A percentile compares a stretch with the other conserved stretches of the same genome.
These are phyloP conservation scores for Cryptomeria japonica DNA, from an alignment of 75 land plant genomes.

Conservation along the genomic window DNA sequence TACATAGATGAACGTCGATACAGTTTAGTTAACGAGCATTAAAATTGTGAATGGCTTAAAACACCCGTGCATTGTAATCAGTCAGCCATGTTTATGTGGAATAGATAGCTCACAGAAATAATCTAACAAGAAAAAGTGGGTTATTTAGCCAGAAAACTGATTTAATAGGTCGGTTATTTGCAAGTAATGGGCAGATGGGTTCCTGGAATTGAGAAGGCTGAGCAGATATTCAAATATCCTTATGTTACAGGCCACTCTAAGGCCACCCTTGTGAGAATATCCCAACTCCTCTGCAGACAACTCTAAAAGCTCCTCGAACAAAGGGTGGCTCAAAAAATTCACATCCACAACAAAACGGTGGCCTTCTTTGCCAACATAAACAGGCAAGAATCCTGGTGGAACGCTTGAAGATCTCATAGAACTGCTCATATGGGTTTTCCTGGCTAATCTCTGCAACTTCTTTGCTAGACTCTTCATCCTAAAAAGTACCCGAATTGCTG, in stretches of 20 bases:
- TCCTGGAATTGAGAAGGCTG: constrained; percentile 10
- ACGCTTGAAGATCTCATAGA: background rate
- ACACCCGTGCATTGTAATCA: too few relatives aligned
- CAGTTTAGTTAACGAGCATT: too few relatives aligned
- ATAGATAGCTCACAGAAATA: too few relatives aligned
- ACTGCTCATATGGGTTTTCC: too few relatives aligned
- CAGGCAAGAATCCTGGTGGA: constrained; percentile 23
- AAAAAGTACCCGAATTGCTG: too few relatives aligned
- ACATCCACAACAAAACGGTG: constrained; percentile 30
- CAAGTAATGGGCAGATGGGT: constrained; percentile 10
- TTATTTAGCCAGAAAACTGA: background rate
- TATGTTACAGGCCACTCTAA: constrained; percentile 32
- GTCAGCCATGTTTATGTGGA: too few relatives aligned
- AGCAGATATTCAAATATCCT: constrained; percentile 25
- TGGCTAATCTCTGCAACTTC: too few relatives aligned
- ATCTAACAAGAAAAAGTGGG: too few relatives aligned
- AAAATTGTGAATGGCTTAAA: too few relatives aligned
- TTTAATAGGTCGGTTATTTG: constrained; percentile 18
- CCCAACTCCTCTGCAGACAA: constrained; percentile 45
- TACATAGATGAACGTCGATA: too few relatives aligned
- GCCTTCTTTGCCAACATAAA: constrained; percentile 35
- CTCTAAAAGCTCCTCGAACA: constrained; percentile 30
- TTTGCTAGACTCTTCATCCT: too few relatives aligned
- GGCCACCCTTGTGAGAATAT: constrained; percentile 16
- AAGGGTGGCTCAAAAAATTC: constrained; percentile 32